Percentiles rank a stretch among this genome's conserved stretches.
Conservation (phyloP, 495 filamentous ascomycete species). For the Penicillium manginii region DNA sequence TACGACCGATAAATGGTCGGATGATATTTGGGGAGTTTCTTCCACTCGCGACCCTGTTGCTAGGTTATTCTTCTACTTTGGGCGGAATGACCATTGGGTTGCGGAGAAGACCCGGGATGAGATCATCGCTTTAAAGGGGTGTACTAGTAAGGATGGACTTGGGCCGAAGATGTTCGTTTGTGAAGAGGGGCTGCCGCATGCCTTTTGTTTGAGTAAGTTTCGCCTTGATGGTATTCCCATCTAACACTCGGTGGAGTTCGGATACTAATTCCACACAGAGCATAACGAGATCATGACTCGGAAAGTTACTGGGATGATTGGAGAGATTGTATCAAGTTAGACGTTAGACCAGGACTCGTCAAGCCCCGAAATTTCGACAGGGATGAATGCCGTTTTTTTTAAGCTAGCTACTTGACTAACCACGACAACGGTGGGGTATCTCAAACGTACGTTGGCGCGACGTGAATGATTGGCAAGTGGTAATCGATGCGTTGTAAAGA, state of each 20-base stretch:
- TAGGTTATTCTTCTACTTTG: slow-evolving; percentile 81
- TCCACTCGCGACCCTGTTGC: slow-evolving; percentile 50
- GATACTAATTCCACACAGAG: slow-evolving; percentile 36
- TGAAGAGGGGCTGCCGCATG: slow-evolving; percentile 74
- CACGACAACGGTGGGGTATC: background rate
- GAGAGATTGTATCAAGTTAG: slow-evolving; percentile 46
- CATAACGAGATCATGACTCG: slow-evolving; percentile 67
- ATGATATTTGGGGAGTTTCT: slow-evolving; percentile 74
- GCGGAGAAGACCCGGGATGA: slow-evolving; percentile 73
- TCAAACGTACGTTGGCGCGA: background rate
- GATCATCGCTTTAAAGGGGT: slow-evolving; percentile 62
- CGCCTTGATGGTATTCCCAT: background rate
- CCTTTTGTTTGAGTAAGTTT: slow-evolving; percentile 75
- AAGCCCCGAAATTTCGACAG: too few species aligned
- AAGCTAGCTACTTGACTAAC: background rate
- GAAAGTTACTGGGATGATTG: slow-evolving; percentile 65
- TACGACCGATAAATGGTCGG: slow-evolving; percentile 74
- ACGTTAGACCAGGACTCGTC: too few species aligned
- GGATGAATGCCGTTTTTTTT: too few species aligned
- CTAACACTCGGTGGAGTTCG: background rate
- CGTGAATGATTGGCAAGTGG: background rate
- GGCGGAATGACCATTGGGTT: slow-evolving; percentile 79
- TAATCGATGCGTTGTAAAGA: background rate
- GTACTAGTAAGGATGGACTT: slow-evolving; percentile 29
- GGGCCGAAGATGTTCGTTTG: slow-evolving; percentile 75